Evolutionary conservation across 23 red algal genomes (phyloP), one percentile per base, ranked within the genome.

Genomic region (Gracilariopsis chorda): DNA sequence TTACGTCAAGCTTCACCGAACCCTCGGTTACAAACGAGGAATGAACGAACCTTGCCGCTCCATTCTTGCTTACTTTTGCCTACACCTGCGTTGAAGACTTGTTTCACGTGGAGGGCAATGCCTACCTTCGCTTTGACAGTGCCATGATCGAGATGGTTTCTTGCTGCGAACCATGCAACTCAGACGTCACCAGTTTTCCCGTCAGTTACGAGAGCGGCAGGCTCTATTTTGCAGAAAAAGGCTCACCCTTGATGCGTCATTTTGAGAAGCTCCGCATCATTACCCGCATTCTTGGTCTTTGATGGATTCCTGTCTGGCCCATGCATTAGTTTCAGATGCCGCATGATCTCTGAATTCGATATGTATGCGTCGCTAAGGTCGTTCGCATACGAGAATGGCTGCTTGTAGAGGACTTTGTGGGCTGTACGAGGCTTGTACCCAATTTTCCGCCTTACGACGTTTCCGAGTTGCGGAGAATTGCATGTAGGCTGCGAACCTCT

Each of bases 1-100:
- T n/a, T 96, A 91, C 62, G 94, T 87, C 20, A 96, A 92, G 82
- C 42, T 57, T 27, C 76, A 85, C 45, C 42, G 78, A 20, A 69
- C 34, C 0, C 25, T 91, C 28, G 86, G 87, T 17, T 96, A 96
- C 80, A 36, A 76, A 30, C 94, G 92, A 51, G 94, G 94, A 32
- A 96, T 96, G 94, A 96, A 96, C 44, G 94, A 96, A 52, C 83
- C n/a, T 96, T 39, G 85, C 81, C 2, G 94, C 94, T 0, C 62
- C 82, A 34, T 86, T 96, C 37, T 44, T 96, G 29, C 73, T 88
- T 14, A 87, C 74, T 2, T 96, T 86, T 92, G 71, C 75, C n/a
- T 72, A 78, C 11, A 87, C 47, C 40, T 47, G 42, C 48, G 28
- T 52, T 35, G 69, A 53, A 17, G 81, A 84, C 48, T 69, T 52